Evolutionary conservation across 1,284 basidiomycete genomes (phyloP).

Genomic region (Cryptococcus hybrid): DNA sequence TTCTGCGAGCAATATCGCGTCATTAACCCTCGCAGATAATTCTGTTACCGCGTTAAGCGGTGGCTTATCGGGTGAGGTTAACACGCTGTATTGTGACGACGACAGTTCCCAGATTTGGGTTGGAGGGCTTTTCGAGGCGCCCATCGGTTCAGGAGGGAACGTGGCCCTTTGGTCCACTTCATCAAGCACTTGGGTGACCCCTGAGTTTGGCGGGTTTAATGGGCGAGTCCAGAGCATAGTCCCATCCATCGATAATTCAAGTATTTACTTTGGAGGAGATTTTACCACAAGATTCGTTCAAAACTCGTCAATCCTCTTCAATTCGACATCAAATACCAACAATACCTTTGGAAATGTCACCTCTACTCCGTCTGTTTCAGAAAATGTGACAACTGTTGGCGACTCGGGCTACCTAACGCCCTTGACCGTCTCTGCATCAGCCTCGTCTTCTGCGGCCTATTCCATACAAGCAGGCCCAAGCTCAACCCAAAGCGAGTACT

Average conservation of each 20-base stretch:
- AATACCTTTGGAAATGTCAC: conserved; percentile 68
- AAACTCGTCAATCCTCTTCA: conserved; percentile 54
- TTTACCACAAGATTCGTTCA: conserved; percentile 73
- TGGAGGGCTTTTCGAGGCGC: conserved; percentile 70
- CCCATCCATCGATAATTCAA: conserved; percentile 66
- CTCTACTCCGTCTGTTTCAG: conserved; percentile 38
- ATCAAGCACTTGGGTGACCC: conserved; percentile 59
- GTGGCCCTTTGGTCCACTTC: conserved; percentile 77
- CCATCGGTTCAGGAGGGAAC: conserved; percentile 54
- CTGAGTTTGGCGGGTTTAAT: conserved; percentile 78
- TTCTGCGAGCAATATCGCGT: conserved; percentile 31
- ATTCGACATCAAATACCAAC: conserved; percentile 56
- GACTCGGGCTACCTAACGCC: conserved; percentile 90
- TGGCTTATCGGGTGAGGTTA: conserved; percentile 63
- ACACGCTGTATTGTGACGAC: conserved; percentile 78
- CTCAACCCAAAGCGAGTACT: conserved; percentile 62
- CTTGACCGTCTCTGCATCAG: conserved; percentile 61
- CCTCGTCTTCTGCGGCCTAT: conserved; percentile 47
- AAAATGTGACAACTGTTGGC: conserved; percentile 67
- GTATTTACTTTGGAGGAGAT: conserved; percentile 82
- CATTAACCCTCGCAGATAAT: conserved; percentile 28
- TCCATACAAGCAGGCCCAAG: conserved; percentile 71
- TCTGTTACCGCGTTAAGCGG: conserved; percentile 23
- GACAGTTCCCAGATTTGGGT: conserved; percentile 72
- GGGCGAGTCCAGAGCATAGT: conserved; percentile 78